Base-by-base conservation (phyloP, 2,329 filamentous ascomycete genomes). In the Aspergillus niger region DNA sequence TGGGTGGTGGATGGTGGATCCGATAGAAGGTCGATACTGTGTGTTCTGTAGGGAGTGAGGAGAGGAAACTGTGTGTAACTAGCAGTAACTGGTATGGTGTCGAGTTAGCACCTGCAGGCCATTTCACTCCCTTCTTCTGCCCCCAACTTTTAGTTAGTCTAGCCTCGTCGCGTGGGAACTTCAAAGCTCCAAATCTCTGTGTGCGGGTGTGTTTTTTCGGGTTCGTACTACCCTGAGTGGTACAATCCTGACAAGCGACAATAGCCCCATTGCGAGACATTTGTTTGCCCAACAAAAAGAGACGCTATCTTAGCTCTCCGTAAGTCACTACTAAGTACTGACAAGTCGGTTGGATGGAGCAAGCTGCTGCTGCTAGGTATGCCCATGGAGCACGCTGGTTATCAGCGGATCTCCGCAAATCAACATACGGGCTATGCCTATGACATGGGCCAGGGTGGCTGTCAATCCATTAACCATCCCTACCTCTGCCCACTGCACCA, bases 351-450 rank as follows among this genome's bases (percentile, higher is more conserved):
- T 43, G 3, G 17, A 22, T 11, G 47, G 47, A 50, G 47, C 26
- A 50, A 30, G 28, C 28, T 10, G 28, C 28, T 30, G 20, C 20
- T 30, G 26, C 26, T 28, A 30, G 15, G 26, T 8, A 30, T 20
- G 47, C 7, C 7, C 15, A 30, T 50, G 47, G 8, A 22, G 53
- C 8, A 44, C 17, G 7, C 20, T 55, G 26, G 41, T 55, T 47
- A 47, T 47, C 53, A 47, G 39, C 41, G 53, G 39, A 44, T 55
- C 53, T 55, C 39, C 53, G 39, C 53, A 55, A 47, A 55, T 55
- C 26, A 47, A 36, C 39, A 22, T 26, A 26, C 26, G 51, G 51
- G 39, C 22, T 22, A 24, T n/a, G 38, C 15, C 26, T 41, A 41
- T 24, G 32, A 44, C 41, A 38, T 41, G 51, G 20, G 36, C 20